Evolutionary conservation across 2,329 filamentous ascomycete species (phyloP).

Genomic region (Aspergillus pseudotamarii): DNA sequence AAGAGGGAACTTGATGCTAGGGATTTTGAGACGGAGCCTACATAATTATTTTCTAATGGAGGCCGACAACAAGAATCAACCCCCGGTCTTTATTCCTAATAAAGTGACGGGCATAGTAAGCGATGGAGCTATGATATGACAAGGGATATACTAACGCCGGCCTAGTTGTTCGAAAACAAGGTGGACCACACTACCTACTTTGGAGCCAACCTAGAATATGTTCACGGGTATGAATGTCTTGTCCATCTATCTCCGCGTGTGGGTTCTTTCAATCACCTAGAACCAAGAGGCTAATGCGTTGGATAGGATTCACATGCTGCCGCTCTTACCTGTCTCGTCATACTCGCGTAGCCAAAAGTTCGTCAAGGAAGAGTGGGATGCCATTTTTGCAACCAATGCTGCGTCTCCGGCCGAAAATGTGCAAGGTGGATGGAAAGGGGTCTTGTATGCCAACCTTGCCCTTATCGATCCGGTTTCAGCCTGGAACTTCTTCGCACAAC

Average conservation of each 20-base stretch:
- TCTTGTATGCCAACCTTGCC: constrained; percentile 81
- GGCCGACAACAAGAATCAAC: constrained; percentile 70
- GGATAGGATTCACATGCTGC: constrained; percentile 81
- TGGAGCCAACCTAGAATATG: constrained; percentile 69
- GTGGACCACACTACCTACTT: constrained; percentile 92
- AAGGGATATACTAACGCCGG: constrained; percentile 36
- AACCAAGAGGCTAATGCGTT: constrained; percentile 24
- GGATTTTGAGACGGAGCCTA: constrained; percentile 73
- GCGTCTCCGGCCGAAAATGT: constrained; percentile 60
- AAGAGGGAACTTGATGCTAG: constrained; percentile 80
- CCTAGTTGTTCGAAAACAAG: constrained; percentile 85
- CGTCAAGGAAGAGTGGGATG: constrained; percentile 79
- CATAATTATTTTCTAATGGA: constrained; percentile 82
- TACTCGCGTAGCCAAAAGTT: constrained; percentile 70
- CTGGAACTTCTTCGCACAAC: constrained; percentile 73
- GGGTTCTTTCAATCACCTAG: not conserved
- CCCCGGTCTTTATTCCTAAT: constrained; percentile 77
- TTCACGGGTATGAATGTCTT: constrained; percentile 55
- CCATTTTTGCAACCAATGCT: constrained; percentile 71
- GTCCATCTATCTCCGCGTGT: not conserved
- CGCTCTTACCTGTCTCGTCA: constrained; percentile 68
- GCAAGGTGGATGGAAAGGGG: constrained; percentile 79
- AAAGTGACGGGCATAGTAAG: constrained; percentile 64
- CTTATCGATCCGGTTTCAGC: constrained; percentile 70
- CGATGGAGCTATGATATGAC: constrained; percentile 3